Evolutionary conservation across 139 green algal genomes (phyloP), one percentile per base, ranked within the genome.

Genomic region (Closterium sp.): DNA sequence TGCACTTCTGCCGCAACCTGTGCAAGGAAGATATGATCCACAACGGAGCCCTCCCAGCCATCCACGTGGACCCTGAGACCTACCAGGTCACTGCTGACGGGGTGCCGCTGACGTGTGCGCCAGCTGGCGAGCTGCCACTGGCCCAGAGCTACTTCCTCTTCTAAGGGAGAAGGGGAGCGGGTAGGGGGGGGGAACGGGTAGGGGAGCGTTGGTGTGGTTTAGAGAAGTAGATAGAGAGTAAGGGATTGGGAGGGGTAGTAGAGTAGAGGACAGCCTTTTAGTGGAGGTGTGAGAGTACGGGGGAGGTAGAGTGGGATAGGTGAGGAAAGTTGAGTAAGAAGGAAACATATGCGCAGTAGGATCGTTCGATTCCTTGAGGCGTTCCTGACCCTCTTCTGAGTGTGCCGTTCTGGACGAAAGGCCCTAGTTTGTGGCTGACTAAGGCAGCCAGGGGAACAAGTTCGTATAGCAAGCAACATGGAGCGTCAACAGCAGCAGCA

Each of bases 91-190:
- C 89, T 2, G 93, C 91, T 25, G 94, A 96, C 86, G 94, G 94
- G 31, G 93, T 93, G 21, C 33, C 84, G 43, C 90, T 96, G 21
- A 91, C 86, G 32, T 95, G 94, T 84, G 66, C 87, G 28, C 93
- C 94, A 6, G 91, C 91, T 7, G 84, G 92, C 30, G 55, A 87
- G 86, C 87, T 95, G 55, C 93, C 93, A 43, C 90, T 96, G 25
- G 85, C 94, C 16, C 93, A 95, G 88, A 93, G 91, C 69, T 96
- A 96, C 89, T 94, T 94, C 43, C 91, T 96, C 23, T 94, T 96
- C 84, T 96, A 92, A 31, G 30, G 2, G 21, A 8, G 35, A 19
- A 86, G 28, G 81, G 81, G 81, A 25, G 28, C 6, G 81, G 81
- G 81, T 32, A 2, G 81, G n/a, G 2, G 30, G n/a, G 81, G 81